Base-by-base conservation (phyloP, 1,284 basidiomycete genomes). In the Rhodotorula sp. region DNA sequence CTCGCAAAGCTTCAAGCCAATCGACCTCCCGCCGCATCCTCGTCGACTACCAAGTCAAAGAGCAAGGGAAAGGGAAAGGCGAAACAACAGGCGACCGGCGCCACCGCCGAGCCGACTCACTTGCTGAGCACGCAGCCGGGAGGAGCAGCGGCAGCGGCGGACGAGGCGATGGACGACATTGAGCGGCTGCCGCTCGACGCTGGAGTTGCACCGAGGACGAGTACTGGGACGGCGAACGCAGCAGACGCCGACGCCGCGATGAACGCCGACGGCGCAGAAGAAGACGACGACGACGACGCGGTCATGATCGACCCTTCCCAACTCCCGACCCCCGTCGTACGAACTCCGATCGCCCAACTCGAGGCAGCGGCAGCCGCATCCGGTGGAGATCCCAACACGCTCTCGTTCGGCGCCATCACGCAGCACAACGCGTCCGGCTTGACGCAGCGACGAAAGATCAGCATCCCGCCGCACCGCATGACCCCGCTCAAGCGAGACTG, bases 401-500 rank as follows among this genome's bases (percentile, higher is more conserved):
- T 77, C 56, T 63, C 66, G 17, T 77, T 77, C 55, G 66, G 72
- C 1, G 66, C 76, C 44, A 69, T 76, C 37, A 56, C 59, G 18
- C 65, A 70, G 45, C 63, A 71, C 49, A 66, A 61, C 53, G 69
- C 60, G 46, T 55, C 64, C 22, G 68, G 73, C 1, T 44, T 72
- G 44, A 76, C 75, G 4, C 76, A 76, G 62, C 37, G 68, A 18
- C 48, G 76, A 30, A 77, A 76, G 66, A 67, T 99, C 77, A 85
- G 92, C 30, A 91, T 99, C 80, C 96, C 95, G 6, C 93, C 93
- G 14, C 96, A 99, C 81, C 88, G 95, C 62, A 94, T 98, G 91
- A 94, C 93, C 22, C 96, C 96, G 8, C 82, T 99, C 68, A 96
- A 97, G 83, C 92, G 92, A 79, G 95, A 97, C 75, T 99, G 95